Evolutionary conservation across 768 basidiomycete genomes (phyloP).

Genomic region (Tulasnella sp.): DNA sequence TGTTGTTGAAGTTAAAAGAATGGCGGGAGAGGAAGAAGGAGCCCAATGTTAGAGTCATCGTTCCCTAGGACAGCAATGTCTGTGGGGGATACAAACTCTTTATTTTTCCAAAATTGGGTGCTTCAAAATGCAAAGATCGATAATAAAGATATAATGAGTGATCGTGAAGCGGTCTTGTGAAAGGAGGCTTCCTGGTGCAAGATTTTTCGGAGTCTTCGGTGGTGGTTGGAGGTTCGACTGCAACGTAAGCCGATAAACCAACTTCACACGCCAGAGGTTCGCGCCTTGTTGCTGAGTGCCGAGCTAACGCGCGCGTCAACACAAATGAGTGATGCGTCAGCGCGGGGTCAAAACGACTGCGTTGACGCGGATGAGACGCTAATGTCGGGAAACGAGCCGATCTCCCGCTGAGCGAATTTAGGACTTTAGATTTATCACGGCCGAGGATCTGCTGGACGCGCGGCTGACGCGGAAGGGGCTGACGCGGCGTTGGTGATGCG

Average conservation of each 20-base stretch:
- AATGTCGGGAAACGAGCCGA: no score
- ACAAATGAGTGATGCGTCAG: neutral
- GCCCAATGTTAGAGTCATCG: neutral
- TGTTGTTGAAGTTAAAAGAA: constrained; percentile 27
- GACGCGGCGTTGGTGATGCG: no score
- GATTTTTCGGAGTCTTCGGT: neutral
- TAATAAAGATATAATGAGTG: neutral
- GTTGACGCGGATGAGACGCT: no score
- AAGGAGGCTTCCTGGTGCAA: neutral
- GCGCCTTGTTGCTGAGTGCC: no score
- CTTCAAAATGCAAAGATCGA: neutral
- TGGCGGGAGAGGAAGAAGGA: constrained; percentile 57
- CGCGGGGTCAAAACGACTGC: no score
- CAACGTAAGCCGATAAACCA: neutral
- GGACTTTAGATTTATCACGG: no score
- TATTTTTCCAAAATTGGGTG: neutral
- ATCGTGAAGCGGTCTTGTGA: neutral
- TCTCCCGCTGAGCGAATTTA: no score
- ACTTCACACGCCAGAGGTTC: neutral
- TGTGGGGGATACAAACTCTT: neutral
- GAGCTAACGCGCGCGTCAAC: no score
- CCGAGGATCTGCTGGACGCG: no score
- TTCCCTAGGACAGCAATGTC: neutral
- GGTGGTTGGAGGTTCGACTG: neutral
- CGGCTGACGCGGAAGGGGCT: no score